Percentiles rank a stretch among this genome's conserved stretches.
Evolutionary conservation across 495 filamentous ascomycete genomes (phyloP).

Genomic region (Penicillium paxilli): DNA sequence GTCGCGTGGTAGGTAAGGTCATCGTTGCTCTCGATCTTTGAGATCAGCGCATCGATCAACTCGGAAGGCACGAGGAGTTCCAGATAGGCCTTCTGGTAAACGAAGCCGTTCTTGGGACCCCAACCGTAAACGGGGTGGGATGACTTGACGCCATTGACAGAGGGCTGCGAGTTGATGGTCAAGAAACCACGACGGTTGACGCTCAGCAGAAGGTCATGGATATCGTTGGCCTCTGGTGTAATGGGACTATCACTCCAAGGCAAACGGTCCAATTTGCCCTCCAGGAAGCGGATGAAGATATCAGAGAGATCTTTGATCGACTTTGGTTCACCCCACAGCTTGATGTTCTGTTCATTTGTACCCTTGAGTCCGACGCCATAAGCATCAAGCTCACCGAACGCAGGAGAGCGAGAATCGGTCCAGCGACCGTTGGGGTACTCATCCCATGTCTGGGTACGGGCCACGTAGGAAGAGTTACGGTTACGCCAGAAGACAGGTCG

Average conservation of each 20-base stretch:
- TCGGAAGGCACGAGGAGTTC: slow-evolving; percentile 84
- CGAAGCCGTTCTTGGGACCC: slow-evolving; percentile 92
- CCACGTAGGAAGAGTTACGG: slow-evolving; percentile 91
- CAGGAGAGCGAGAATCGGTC: slow-evolving; percentile 96
- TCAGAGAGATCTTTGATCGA: slow-evolving; percentile 76
- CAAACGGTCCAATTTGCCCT: slow-evolving; percentile 74
- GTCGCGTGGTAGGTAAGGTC: slow-evolving; percentile 93
- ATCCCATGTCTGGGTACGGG: slow-evolving; percentile 97
- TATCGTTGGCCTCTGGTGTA: slow-evolving; percentile 72
- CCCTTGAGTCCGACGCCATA: slow-evolving; percentile 95
- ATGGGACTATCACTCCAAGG: slow-evolving; percentile 95
- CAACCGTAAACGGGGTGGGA: slow-evolving; percentile 86
- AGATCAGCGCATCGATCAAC: slow-evolving; percentile 73
- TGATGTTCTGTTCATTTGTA: slow-evolving; percentile 95
- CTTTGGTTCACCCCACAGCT: slow-evolving; percentile 88
- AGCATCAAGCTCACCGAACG: slow-evolving; percentile 93
- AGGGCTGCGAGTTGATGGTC: slow-evolving; percentile 97
- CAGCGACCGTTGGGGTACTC: slow-evolving; percentile 99
- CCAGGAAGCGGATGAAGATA: slow-evolving; percentile 81
- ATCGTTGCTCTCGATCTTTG: slow-evolving; percentile 73
- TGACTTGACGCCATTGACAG: slow-evolving; percentile 90
- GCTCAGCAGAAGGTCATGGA: slow-evolving; percentile 72
- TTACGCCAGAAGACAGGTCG: slow-evolving; percentile 99
- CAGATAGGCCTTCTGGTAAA: slow-evolving; percentile 98
- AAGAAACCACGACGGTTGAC: slow-evolving; percentile 86